Evolutionary conservation across 257 asterid species (phyloP).

Genomic region (Euphrasia confusa): DNA sequence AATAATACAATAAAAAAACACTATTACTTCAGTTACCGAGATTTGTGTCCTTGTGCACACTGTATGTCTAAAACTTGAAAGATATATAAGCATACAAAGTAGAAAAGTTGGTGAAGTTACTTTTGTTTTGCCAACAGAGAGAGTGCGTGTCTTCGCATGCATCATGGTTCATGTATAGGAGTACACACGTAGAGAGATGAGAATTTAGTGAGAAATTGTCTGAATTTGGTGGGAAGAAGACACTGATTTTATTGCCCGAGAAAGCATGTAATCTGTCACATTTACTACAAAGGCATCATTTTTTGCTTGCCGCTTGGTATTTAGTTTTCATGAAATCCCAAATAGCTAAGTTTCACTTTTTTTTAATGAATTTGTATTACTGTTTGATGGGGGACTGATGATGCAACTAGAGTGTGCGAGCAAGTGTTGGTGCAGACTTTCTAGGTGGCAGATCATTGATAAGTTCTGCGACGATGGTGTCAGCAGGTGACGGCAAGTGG

Average conservation of each 20-base stretch:
- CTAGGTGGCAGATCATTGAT: no score
- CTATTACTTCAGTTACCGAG: not conserved
- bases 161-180: not conserved
- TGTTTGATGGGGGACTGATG: no score
- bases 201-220: slow-evolving; percentile 13
- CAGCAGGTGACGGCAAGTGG: no score
- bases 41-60: not conserved
- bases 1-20: not conserved
- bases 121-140: not conserved
- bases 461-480: no score
- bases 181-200: not conserved
- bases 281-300: no score
- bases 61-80: not conserved
- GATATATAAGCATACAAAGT: not conserved
- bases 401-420: no score
- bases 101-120: not conserved
- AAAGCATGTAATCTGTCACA: slow-evolving; percentile 26
- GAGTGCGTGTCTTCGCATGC: no score
- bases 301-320: no score
- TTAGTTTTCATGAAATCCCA: no score
- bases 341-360: no score
- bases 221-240: slow-evolving; percentile 2
- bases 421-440: slow-evolving; percentile 4
- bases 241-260: slow-evolving; percentile 1
- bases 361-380: no score